Evolutionary conservation across 352 stramenopile species (phyloP).

Genomic region (Globisporangium uncinulatum): DNA sequence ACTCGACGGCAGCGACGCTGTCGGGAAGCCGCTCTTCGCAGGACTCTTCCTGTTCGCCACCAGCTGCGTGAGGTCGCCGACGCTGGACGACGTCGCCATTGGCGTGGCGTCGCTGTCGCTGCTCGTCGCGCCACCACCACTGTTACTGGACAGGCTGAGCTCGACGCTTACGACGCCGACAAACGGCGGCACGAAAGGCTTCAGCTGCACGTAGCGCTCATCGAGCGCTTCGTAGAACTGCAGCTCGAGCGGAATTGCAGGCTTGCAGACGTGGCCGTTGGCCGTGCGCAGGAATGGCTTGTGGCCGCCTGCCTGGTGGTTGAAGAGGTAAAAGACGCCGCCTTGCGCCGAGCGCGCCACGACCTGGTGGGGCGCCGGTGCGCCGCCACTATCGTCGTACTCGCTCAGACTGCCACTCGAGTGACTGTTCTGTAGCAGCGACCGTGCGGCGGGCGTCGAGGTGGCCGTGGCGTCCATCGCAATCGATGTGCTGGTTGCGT

Average conservation of each 20-base stretch:
- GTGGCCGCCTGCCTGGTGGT: slow-evolving; percentile 74
- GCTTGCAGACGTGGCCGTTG: slow-evolving; percentile 69
- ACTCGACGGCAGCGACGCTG: slow-evolving; percentile 3
- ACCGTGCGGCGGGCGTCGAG: not conserved
- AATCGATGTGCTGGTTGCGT: not conserved
- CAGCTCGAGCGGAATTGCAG: slow-evolving; percentile 62
- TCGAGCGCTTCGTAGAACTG: slow-evolving; percentile 68
- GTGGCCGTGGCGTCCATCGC: not conserved
- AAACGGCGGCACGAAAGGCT: slow-evolving; percentile 62
- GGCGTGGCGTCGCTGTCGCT: slow-evolving; percentile 10
- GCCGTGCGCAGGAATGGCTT: slow-evolving; percentile 65
- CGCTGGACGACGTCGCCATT: slow-evolving; percentile 10
- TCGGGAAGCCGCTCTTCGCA: slow-evolving; percentile 1
- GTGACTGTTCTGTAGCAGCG: slow-evolving; percentile 6
- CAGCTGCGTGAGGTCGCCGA: slow-evolving; percentile 14
- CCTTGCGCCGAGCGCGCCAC: slow-evolving; percentile 62
- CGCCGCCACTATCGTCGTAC: slow-evolving; percentile 6
- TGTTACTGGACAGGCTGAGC: slow-evolving; percentile 14
- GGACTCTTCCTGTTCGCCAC: slow-evolving; percentile 10
- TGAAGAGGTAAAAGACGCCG: slow-evolving; percentile 74
- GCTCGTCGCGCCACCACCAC: not conserved
- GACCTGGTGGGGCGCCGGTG: slow-evolving; percentile 34
- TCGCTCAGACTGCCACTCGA: slow-evolving; percentile 14
- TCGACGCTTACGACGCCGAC: slow-evolving; percentile 63
- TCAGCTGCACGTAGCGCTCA: slow-evolving; percentile 45